Evolutionary conservation across 257 asterid species (phyloP), one percentile per base, ranked within the genome.

Genomic region (Craterostigma plantagineum): DNA sequence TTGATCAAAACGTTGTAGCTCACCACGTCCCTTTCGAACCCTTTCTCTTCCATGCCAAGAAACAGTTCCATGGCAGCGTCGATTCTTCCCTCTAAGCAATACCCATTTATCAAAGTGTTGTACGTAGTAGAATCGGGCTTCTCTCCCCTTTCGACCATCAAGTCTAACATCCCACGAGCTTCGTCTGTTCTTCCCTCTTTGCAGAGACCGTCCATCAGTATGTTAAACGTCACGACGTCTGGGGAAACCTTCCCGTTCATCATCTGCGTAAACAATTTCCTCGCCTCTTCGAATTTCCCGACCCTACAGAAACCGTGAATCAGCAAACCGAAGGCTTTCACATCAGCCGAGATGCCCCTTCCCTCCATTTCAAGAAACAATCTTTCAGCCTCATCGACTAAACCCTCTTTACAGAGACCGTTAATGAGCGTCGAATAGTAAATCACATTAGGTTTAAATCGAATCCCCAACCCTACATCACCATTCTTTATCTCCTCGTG

Each of bases 181-280:
- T 76, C 83, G 35, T 68, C 47, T 7, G 67, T 67, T 44, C 63
- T 73, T 1, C 92, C 69, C 15, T 68, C 78, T 64, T 67, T 79
- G 59, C 83, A 79, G 11, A 79, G 83, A 2, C 65, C 66, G 50
- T 63, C 55, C 2, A 79, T 64, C 72, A 79, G 38, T 16, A 66
- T 58, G 48, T 67, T 71, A 39, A 79, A 79, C 0, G 72, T 66
- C 41, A 76, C 55, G 9, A 73, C 76, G 51, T 61, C 71, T 13
- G 91, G 95, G 38, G 63, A 61, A 52, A 75, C 64, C 13, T 91
- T 91, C 46, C 65, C 53, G 65, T 83, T 80, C 45, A 83, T 54
- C 95, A 73, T 79, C 36, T 43, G 51, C 4, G 2, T 23, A 27
- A 45, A 23, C 14, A 45, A 7, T 18, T 3, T 3, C 18, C 11